Evolutionary conservation across 805 yeast species (phyloP).

Genomic region (Wickerhamiella vanderwaltii): DNA sequence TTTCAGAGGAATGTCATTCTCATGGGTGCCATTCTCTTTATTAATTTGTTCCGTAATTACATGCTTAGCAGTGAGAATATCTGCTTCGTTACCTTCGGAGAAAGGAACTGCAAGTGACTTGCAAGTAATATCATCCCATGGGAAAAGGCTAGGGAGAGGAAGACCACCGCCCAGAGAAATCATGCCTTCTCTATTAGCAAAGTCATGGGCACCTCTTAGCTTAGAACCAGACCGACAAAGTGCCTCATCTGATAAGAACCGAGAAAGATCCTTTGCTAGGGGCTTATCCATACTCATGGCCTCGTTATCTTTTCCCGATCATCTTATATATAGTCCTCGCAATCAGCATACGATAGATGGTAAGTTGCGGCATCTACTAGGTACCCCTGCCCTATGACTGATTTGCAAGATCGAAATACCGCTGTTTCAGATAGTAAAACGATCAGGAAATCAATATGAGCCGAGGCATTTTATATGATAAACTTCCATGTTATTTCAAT

Average conservation of each 20-base stretch:
- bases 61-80: constrained; percentile 19
- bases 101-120: constrained; percentile 65
- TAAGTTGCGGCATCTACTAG: no score
- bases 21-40: constrained; percentile 27
- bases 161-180: constrained; percentile 92
- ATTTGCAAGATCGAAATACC: no score
- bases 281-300: no score
- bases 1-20: constrained; percentile 51
- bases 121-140: constrained; percentile 65
- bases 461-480: no score
- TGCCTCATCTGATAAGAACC: constrained; percentile 69
- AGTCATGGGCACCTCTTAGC: constrained; percentile 72
- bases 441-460: no score
- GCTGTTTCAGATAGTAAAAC: no score
- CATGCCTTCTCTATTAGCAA: constrained; percentile 59
- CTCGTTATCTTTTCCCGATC: no score
- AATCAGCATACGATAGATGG: no score
- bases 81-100: constrained; percentile 45
- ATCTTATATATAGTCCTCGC: no score
- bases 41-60: constrained; percentile 27
- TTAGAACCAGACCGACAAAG: constrained; percentile 64
- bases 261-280: constrained; percentile 57
- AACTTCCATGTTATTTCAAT: no score
- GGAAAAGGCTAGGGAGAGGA: constrained; percentile 84
- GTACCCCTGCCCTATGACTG: no score